Evolutionary conservation across 139 green algal species (phyloP).

Genomic region (Protoeuglena noctilucae): DNA sequence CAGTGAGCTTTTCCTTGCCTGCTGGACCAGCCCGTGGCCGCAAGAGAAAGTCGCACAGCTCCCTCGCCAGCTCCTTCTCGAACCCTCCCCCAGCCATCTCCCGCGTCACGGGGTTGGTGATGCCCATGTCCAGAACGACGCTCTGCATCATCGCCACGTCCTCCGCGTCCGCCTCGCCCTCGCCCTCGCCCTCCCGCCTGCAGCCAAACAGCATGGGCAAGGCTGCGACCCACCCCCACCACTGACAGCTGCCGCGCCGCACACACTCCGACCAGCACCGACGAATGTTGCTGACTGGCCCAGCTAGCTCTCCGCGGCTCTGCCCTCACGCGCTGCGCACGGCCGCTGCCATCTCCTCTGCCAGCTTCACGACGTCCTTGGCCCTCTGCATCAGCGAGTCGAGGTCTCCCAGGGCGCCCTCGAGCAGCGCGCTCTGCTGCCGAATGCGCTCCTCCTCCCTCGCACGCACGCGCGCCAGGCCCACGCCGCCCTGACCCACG

Average conservation of each 20-base stretch:
- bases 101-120: conserved; percentile 71
- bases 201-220: conserved; percentile 2
- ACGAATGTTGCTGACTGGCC: background rate
- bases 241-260: conserved; percentile 3
- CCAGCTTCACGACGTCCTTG: conserved; percentile 61
- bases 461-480: conserved; percentile 21
- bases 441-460: conserved; percentile 15
- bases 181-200: background rate
- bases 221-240: background rate
- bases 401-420: conserved; percentile 53
- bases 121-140: conserved; percentile 69
- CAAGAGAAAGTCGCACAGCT: conserved; percentile 22
- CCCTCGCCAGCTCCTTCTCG: conserved; percentile 59
- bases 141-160: conserved; percentile 50
- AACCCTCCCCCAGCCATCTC: conserved; percentile 60
- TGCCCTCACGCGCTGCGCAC: background rate
- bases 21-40: background rate
- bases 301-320: too few species aligned
- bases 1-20: background rate
- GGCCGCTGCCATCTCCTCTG: conserved; percentile 37
- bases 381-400: conserved; percentile 57
- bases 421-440: conserved; percentile 19
- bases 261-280: background rate
- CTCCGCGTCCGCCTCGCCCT: conserved; percentile 23
- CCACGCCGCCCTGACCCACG: conserved; percentile 1